A percentile compares a stretch with the other conserved stretches of the same genome.
Evolutionary conservation across 805 yeast genomes (phyloP).

Genomic region (Schwanniomyces occidentalis): DNA sequence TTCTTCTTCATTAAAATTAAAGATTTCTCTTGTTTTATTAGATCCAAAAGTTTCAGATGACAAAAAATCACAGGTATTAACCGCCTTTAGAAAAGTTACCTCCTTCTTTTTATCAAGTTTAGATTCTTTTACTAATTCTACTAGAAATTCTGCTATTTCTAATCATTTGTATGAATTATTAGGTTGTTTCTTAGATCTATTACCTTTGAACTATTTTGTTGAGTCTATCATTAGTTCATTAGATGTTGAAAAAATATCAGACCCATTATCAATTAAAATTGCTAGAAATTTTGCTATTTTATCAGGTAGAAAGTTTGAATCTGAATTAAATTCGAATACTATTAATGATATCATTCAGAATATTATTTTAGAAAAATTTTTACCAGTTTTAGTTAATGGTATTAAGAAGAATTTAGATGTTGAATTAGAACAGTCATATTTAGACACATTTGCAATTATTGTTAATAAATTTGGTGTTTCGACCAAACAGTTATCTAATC

Average conservation of each 20-base stretch:
- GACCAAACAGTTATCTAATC: slow-evolving; percentile 24
- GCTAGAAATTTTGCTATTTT: slow-evolving; percentile 64
- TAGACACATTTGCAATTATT: slow-evolving; percentile 65
- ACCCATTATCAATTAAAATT: slow-evolving; percentile 47
- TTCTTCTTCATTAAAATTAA: slow-evolving; percentile 42
- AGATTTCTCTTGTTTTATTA: slow-evolving; percentile 51
- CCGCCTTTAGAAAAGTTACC: slow-evolving; percentile 30
- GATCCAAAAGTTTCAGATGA: slow-evolving; percentile 37
- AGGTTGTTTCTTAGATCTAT: slow-evolving; percentile 60
- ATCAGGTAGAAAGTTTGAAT: slow-evolving; percentile 65
- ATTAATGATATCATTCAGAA: slow-evolving; percentile 46
- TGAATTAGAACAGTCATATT: slow-evolving; percentile 64
- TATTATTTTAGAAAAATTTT: slow-evolving; percentile 51
- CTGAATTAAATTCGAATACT: slow-evolving; percentile 53
- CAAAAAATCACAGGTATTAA: slow-evolving; percentile 31
- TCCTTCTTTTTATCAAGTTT: slow-evolving; percentile 38
- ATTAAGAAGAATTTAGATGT: slow-evolving; percentile 34
- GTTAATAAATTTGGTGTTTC: slow-evolving; percentile 58
- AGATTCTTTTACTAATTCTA: slow-evolving; percentile 29
- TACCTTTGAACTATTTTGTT: slow-evolving; percentile 76
- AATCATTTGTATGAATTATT: slow-evolving; percentile 51
- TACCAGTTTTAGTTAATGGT: slow-evolving; percentile 50
- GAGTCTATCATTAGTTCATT: slow-evolving; percentile 52
- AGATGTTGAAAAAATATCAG: slow-evolving; percentile 26
- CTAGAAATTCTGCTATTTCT: slow-evolving; percentile 12